Evolutionary conservation across 345 rosid species (phyloP).

Genomic region (Erucastrum elatum): DNA sequence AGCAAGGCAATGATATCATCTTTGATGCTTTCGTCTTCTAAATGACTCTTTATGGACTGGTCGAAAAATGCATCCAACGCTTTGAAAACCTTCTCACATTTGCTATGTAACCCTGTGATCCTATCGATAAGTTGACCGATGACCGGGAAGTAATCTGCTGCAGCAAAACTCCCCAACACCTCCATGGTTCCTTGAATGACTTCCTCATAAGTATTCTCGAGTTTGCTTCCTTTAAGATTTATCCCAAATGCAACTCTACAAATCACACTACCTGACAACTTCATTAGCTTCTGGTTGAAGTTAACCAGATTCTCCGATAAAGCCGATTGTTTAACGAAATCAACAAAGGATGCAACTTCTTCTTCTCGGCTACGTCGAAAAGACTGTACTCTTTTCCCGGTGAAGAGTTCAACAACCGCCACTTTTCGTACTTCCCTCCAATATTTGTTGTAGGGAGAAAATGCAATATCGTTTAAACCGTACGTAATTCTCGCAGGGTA

Average conservation of each 20-base stretch:
- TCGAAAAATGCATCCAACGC: conserved; percentile 44
- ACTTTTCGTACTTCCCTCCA: conserved; percentile 42
- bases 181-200: conserved; percentile 31
- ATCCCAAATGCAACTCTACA: conserved; percentile 39
- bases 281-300: conserved; percentile 23
- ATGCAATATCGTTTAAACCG: conserved; percentile 30
- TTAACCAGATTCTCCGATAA: conserved; percentile 22
- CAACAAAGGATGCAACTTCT: conserved; percentile 9
- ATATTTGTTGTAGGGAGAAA: conserved; percentile 37
- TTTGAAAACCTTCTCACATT: conserved; percentile 37
- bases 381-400: conserved; percentile 40
- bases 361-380: conserved; percentile 37
- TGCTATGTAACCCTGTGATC: conserved; percentile 1
- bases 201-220: neutral
- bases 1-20: conserved; percentile 51
- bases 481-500: conserved; percentile 33
- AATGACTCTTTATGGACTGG: conserved; percentile 43
- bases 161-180: conserved; percentile 29
- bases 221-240: conserved; percentile 16
- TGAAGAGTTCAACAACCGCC: conserved; percentile 40
- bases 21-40: conserved; percentile 28
- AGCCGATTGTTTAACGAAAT: conserved; percentile 23
- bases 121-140: conserved; percentile 42
- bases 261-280: conserved; percentile 25
- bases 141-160: conserved; percentile 38